Base-by-base conservation (phyloP, 768 basidiomycete species). In the Rhodotorula toruloides region DNA sequence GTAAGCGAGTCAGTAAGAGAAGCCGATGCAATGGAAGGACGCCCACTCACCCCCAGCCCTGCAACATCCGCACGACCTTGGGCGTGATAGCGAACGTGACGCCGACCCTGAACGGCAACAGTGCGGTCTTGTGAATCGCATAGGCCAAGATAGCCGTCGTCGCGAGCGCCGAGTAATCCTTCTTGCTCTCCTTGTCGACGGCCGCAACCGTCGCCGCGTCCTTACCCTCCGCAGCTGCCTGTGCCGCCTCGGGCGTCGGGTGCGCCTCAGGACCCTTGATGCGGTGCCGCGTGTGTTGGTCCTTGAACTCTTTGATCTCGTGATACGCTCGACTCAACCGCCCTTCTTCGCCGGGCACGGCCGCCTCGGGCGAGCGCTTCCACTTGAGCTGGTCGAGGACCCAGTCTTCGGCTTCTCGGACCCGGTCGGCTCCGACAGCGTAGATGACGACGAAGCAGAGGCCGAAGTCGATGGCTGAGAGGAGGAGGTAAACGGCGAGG, bases 141-240 rank as follows among this genome's bases (percentile, higher is more conserved):
- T 93, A 99, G 7, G 96, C 94, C 73, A 98, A 80, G 0, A 90
- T 84, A 34, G 96, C 78, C 85, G 96, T 93, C 34, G 94, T 91
- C 77, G 90, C 93, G 25, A 96, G 79, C 22, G 89, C 86, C 76
- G 89, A 88, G 13, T 85, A 82, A 3, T 86, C 83, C 3, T 77
- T 77, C 32, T 53, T 46, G 4, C 11, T 7, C 25, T 65, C 47
- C 25, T 48, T 36, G 54, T 27, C 60, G n/a, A 36, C 52, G 36
- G 59, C 48, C 3, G 36, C 34, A 54, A 60, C 44, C 47, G 14
- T 17, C 31, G 34, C 32, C 36, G 34, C 25, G 40, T 43, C 36
- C n/a, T 32, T 43, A 37, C 48, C 36, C 6, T 46, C 37, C 32
- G 37, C 36, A 8, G 29, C 34, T 25, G 53, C 53, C n/a, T 39